These are phyloP conservation scores for Paraurostyla sp. DNA, from an alignment of 73 alveolate genomes.

Conservation along the genomic window DNA sequence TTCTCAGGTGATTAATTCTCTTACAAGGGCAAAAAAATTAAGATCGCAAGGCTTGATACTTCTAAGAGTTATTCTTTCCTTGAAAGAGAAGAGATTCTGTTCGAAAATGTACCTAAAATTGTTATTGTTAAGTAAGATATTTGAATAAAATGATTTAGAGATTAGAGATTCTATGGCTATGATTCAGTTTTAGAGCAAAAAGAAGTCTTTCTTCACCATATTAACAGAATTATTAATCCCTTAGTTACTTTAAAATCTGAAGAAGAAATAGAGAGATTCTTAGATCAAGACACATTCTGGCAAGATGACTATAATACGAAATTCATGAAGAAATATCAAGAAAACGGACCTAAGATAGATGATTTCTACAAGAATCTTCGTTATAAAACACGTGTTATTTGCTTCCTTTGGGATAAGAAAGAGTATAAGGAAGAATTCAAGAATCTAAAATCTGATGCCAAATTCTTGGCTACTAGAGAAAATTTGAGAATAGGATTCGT, in stretches of 20 bases:
- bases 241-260: slow-evolving; percentile 45
- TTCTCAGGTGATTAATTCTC: neutral
- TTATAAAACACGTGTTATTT: slow-evolving; percentile 56
- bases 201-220: slow-evolving; percentile 20
- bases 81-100: slow-evolving; percentile 20
- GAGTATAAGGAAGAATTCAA: slow-evolving; percentile 65
- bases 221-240: slow-evolving; percentile 60
- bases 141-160: neutral
- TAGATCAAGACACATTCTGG: slow-evolving; percentile 46
- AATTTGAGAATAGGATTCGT: slow-evolving; percentile 64
- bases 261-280: slow-evolving; percentile 51
- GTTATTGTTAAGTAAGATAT: slow-evolving; percentile 1
- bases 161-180: slow-evolving; percentile 12
- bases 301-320: neutral
- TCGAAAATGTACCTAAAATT: neutral
- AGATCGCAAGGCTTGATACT: slow-evolving; percentile 50
- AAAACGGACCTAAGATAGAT: neutral
- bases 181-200: neutral
- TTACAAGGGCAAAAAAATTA: slow-evolving; percentile 56
- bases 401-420: slow-evolving; percentile 47
- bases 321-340: neutral
- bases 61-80: slow-evolving; percentile 34
- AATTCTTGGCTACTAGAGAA: slow-evolving; percentile 59
- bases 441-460: slow-evolving; percentile 20
- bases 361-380: neutral